phyloP scores from a whole-genome alignment of 345 rosid genomes.

The Boechera stricta region DNA sequence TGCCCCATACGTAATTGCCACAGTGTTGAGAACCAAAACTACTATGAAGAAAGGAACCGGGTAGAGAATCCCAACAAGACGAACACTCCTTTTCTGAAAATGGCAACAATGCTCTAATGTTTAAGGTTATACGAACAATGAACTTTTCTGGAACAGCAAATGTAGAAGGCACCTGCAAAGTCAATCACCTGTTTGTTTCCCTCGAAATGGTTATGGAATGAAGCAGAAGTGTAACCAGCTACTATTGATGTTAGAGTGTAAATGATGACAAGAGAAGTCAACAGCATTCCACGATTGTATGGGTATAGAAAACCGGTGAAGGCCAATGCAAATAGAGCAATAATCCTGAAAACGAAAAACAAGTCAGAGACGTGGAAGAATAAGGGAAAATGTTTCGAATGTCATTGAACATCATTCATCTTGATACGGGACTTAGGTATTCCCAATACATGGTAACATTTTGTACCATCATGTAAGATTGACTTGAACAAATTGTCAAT shows the following conservation, averaged over 20 bases:
- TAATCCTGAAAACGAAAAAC: constrained; percentile 54
- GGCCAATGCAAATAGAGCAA: constrained; percentile 59
- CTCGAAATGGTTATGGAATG: constrained; percentile 65
- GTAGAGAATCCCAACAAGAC: constrained; percentile 67
- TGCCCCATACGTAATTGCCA: constrained; percentile 71
- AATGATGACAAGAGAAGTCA: constrained; percentile 56
- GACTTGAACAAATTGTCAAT: constrained; percentile 6
- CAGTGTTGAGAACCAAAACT: constrained; percentile 58
- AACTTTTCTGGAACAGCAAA: neutral
- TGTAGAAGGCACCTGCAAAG: constrained; percentile 19
- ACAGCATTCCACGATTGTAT: constrained; percentile 65
- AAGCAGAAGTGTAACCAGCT: constrained; percentile 75
- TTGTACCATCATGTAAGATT: neutral
- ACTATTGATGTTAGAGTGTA: constrained; percentile 70
- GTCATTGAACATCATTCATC: neutral
- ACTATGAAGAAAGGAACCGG: constrained; percentile 60
- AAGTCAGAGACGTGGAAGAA: constrained; percentile 20
- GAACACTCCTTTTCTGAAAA: constrained; percentile 71
- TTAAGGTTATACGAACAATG: constrained; percentile 10
- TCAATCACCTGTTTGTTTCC: constrained; percentile 75
- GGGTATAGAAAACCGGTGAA: constrained; percentile 74
- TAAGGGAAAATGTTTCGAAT: neutral
- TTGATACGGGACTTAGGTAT: neutral
- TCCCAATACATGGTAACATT: neutral
- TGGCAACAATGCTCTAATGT: neutral